Percentiles rank a stretch among this genome's conserved stretches.
phyloP scores from a whole-genome alignment of 2,329 filamentous ascomycete genomes.

The Lecanosticta acicola region DNA sequence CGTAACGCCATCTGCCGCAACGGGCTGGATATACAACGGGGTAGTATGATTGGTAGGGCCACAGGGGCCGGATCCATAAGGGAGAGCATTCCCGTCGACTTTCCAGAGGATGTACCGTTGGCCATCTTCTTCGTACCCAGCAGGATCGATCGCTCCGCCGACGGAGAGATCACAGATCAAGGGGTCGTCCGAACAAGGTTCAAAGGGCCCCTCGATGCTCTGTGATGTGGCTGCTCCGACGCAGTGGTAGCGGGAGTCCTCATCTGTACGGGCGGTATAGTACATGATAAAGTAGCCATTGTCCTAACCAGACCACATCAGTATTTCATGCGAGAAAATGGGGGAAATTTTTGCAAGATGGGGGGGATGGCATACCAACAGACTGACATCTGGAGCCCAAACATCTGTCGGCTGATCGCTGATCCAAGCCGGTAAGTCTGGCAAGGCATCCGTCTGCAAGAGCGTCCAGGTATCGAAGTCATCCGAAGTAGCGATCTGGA shows the following conservation, averaged over 20 bases:
- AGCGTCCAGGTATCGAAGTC: slow-evolving; percentile 34
- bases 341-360: too few species aligned
- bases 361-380: slow-evolving; percentile 33
- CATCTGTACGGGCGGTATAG: slow-evolving; percentile 29
- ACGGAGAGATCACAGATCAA: slow-evolving; percentile 27
- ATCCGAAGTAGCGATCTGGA: slow-evolving; percentile 36
- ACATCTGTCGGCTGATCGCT: slow-evolving; percentile 39
- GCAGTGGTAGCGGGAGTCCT: slow-evolving; percentile 28
- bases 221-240: slow-evolving; percentile 31
- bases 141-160: slow-evolving; percentile 34
- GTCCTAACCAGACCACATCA: too few species aligned
- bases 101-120: slow-evolving; percentile 33
- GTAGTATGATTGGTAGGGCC: slow-evolving; percentile 30
- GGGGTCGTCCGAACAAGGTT: slow-evolving; percentile 21
- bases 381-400: slow-evolving; percentile 58
- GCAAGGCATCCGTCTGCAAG: slow-evolving; percentile 48
- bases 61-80: slow-evolving; percentile 24
- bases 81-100: slow-evolving; percentile 34
- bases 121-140: slow-evolving; percentile 29
- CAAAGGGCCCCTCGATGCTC: slow-evolving; percentile 27
- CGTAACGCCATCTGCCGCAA: slow-evolving; percentile 30
- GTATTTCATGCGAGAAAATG: too few species aligned
- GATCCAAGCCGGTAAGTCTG: slow-evolving; percentile 49
- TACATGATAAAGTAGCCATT: slow-evolving; percentile 33
- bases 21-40: slow-evolving; percentile 30